Percentiles rank a stretch among this genome's conserved stretches.
phyloP scores from a whole-genome alignment of 352 stramenopile species.

The Phytophthora pistaciae region DNA sequence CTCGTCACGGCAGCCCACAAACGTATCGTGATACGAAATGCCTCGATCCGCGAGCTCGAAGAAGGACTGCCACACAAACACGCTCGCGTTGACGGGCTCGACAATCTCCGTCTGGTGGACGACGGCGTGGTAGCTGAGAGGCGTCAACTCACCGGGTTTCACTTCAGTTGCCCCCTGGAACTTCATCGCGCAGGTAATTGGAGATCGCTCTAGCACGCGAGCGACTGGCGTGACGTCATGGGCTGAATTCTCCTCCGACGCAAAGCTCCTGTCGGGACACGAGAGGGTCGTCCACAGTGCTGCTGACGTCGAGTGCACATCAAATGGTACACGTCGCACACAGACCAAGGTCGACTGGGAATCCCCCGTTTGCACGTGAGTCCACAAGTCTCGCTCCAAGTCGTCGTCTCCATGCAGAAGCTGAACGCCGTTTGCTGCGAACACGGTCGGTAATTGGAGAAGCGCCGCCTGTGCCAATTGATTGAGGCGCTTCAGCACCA shows the following conservation, averaged over 20 bases:
- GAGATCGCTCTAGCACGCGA: slow-evolving; percentile 16
- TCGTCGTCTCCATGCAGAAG: slow-evolving; percentile 6
- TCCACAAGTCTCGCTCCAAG: slow-evolving; percentile 17
- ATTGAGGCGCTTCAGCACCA: slow-evolving; percentile 13
- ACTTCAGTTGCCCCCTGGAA: slow-evolving; percentile 6
- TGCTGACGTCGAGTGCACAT: slow-evolving; percentile 22
- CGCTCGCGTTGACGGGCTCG: too few species aligned
- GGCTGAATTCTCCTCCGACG: neutral
- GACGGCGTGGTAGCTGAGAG: slow-evolving; percentile 18
- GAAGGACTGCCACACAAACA: slow-evolving; percentile 11
- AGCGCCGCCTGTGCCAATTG: neutral
- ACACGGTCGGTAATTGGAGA: slow-evolving; percentile 6
- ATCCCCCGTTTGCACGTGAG: slow-evolving; percentile 12
- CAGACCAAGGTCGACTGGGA: slow-evolving; percentile 17
- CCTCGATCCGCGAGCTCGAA: neutral
- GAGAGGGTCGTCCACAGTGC: slow-evolving; percentile 22
- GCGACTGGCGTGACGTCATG: slow-evolving; percentile 1
- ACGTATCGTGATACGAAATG: slow-evolving; percentile 5
- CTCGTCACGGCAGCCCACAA: slow-evolving; percentile 24
- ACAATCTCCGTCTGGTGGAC: neutral
- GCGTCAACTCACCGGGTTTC: slow-evolving; percentile 1
- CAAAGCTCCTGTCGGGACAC: slow-evolving; percentile 3
- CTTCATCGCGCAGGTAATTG: slow-evolving; percentile 17
- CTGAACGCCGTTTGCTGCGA: slow-evolving; percentile 10
- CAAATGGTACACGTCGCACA: slow-evolving; percentile 27